Conservation (phyloP, 352 stramenopile genomes). For the Globisporangium nodosum region DNA sequence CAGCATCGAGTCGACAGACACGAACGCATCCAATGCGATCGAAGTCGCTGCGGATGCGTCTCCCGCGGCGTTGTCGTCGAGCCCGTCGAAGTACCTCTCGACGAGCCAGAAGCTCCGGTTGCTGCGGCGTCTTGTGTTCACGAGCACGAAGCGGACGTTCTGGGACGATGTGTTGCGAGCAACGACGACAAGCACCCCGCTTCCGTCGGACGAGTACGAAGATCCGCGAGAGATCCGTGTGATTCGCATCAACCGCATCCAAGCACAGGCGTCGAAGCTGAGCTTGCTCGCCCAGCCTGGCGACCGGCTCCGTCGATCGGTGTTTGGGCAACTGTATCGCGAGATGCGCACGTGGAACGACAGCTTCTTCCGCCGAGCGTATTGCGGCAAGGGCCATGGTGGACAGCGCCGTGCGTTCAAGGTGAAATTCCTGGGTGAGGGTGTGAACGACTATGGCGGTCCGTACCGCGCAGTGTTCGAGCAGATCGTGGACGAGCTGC, state of each 20-base stretch:
- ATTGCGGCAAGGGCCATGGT: slow-evolving; percentile 96
- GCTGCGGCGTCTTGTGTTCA: slow-evolving; percentile 82
- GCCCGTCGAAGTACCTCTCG: slow-evolving; percentile 30
- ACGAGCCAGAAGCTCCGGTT: slow-evolving; percentile 71
- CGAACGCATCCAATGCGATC: slow-evolving; percentile 30
- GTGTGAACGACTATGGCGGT: slow-evolving; percentile 98
- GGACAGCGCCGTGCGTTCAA: slow-evolving; percentile 98
- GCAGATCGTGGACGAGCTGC: slow-evolving; percentile 94
- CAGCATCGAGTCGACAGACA: slow-evolving; percentile 59
- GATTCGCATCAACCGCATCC: slow-evolving; percentile 97
- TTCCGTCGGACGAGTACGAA: slow-evolving; percentile 99
- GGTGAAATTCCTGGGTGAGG: slow-evolving; percentile 98
- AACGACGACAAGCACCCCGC: slow-evolving; percentile 95
- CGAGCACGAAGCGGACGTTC: slow-evolving; percentile 91
- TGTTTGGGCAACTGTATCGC: slow-evolving; percentile 97
- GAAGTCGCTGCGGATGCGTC: slow-evolving; percentile 29
- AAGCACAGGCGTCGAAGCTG: slow-evolving; percentile 83
- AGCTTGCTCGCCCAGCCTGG: slow-evolving; percentile 84
- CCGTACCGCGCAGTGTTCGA: slow-evolving; percentile 98
- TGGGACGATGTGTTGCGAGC: slow-evolving; percentile 92
- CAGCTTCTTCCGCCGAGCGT: slow-evolving; percentile 92
- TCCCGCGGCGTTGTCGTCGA: background rate
- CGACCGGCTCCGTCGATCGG: slow-evolving; percentile 87
- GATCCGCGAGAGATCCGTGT: slow-evolving; percentile 96
- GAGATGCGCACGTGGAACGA: slow-evolving; percentile 95